Evolutionary conservation across 176 grass and related monocot species (phyloP).

Genomic region (Puya raimondii): DNA sequence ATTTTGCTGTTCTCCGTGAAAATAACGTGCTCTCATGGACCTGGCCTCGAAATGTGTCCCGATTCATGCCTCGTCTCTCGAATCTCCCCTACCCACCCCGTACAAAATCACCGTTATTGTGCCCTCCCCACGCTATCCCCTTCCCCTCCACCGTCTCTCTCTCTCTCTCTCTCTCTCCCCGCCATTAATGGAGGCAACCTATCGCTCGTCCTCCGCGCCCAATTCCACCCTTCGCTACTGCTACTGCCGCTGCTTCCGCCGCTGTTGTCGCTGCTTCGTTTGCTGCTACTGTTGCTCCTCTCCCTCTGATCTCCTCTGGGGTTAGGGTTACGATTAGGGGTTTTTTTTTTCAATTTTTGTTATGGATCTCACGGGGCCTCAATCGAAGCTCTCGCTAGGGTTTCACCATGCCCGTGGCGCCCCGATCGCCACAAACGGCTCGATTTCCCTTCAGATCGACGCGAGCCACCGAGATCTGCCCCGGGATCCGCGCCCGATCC

Average conservation of each 20-base stretch:
- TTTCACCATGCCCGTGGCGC: neutral
- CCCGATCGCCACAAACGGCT: slow-evolving; percentile 5
- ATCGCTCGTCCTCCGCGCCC: neutral
- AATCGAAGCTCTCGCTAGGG: slow-evolving; percentile 9
- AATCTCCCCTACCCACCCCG: neutral
- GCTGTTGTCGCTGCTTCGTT: slow-evolving; percentile 22
- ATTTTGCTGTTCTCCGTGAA: too few relatives aligned
- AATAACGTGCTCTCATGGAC: too few relatives aligned
- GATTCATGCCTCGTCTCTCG: slow-evolving; percentile 5
- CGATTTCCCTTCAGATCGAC: slow-evolving; percentile 15
- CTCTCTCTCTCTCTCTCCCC: neutral
- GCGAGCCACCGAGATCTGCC: too few relatives aligned
- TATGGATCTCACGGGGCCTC: slow-evolving; percentile 1
- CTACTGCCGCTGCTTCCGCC: slow-evolving; percentile 16
- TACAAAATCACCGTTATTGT: too few relatives aligned
- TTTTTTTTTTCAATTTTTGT: neutral
- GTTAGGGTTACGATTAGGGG: neutral
- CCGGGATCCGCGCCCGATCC: neutral
- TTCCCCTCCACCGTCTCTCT: neutral
- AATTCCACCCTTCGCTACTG: slow-evolving; percentile 15
- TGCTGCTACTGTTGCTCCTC: slow-evolving; percentile 15
- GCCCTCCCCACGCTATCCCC: neutral
- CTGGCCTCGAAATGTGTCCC: neutral
- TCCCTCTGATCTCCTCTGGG: neutral
- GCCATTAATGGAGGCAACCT: slow-evolving; percentile 19